Percentiles rank a stretch among this genome's conserved stretches.
Conservation (phyloP, 768 basidiomycete genomes). For the Mrakia hoshinonis region DNA sequence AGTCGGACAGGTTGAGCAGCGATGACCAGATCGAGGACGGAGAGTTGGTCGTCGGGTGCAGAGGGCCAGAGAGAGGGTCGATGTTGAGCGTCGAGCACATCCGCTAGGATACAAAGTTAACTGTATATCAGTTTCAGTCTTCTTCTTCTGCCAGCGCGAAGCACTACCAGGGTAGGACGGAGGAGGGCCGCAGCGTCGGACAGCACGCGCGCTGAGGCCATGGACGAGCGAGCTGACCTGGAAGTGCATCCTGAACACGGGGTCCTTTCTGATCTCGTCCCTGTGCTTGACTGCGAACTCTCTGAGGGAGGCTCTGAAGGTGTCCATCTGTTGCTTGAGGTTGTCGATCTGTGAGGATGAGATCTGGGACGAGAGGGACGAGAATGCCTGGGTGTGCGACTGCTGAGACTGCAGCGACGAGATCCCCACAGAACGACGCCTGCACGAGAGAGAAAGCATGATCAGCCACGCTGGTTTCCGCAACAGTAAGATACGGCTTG, state of each 20-base stretch:
- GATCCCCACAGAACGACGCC: conserved; percentile 30
- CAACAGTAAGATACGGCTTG: background rate
- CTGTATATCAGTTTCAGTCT: too few relatives aligned
- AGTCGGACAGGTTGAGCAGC: conserved; percentile 67
- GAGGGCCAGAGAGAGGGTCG: conserved; percentile 80
- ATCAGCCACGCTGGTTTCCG: background rate
- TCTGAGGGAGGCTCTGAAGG: conserved; percentile 70
- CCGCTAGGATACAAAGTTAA: background rate
- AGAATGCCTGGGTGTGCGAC: conserved; percentile 55
- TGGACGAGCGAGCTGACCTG: conserved; percentile 42
- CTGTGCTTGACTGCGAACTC: conserved; percentile 77
- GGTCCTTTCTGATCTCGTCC: conserved; percentile 70
- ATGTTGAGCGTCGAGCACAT: conserved; percentile 95
- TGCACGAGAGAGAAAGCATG: background rate
- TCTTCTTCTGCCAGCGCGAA: too few relatives aligned
- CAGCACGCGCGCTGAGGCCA: background rate
- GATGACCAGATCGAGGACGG: conserved; percentile 67
- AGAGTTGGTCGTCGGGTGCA: conserved; percentile 42
- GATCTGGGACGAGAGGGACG: conserved; percentile 67
- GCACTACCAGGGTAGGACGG: too few relatives aligned
- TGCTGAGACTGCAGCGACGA: conserved; percentile 24
- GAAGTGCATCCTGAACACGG: conserved; percentile 81
- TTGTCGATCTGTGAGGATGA: conserved; percentile 66
- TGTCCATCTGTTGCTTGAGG: conserved; percentile 69
- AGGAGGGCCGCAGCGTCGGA: background rate